A percentile compares a stretch with the other conserved stretches of the same genome.
Evolutionary conservation across 2,329 filamentous ascomycete species (phyloP).

Genomic region (Berkeleyomyces basicola): DNA sequence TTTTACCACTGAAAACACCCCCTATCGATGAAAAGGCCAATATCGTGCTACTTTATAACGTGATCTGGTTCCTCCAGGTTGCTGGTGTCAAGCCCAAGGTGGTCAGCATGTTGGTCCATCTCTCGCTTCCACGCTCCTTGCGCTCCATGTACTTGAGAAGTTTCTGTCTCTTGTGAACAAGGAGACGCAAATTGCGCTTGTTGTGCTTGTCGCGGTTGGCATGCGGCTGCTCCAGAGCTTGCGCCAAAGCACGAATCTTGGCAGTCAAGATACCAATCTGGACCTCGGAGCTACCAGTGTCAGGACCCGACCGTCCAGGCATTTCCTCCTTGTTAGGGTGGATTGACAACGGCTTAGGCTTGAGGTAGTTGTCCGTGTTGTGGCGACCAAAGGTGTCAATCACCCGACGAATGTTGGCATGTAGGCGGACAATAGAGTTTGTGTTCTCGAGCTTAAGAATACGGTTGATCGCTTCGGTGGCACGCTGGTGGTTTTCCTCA

Average conservation of each 20-base stretch:
- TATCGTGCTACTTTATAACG: conserved; percentile 32
- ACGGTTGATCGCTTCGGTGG: conserved; percentile 57
- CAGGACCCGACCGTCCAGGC: conserved; percentile 56
- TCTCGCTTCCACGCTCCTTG: conserved; percentile 78
- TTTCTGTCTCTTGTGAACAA: conserved; percentile 83
- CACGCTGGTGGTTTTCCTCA: conserved; percentile 43
- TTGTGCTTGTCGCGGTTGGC: conserved; percentile 84
- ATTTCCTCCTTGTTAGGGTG: conserved; percentile 24
- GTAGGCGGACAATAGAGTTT: conserved; percentile 59
- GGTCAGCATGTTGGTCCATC: conserved; percentile 75
- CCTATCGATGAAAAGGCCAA: background rate
- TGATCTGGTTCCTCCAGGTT: conserved; percentile 83
- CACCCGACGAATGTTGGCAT: conserved; percentile 71
- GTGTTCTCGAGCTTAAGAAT: conserved; percentile 66
- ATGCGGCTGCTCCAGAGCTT: conserved; percentile 47
- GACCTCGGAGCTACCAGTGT: conserved; percentile 94
- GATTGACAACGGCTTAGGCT: conserved; percentile 39
- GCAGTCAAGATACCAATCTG: conserved; percentile 89
- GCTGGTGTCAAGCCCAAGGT: conserved; percentile 74
- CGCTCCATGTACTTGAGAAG: conserved; percentile 69
- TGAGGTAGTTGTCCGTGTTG: conserved; percentile 58
- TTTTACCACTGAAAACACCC: background rate
- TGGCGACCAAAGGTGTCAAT: conserved; percentile 82
- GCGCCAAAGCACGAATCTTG: conserved; percentile 72
- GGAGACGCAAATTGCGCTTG: conserved; percentile 70